Percentiles rank a stretch among this genome's conserved stretches.
These are phyloP conservation scores for Rhodosporidiobolus sp. DNA, from an alignment of 768 basidiomycete genomes.

Conservation along the genomic window DNA sequence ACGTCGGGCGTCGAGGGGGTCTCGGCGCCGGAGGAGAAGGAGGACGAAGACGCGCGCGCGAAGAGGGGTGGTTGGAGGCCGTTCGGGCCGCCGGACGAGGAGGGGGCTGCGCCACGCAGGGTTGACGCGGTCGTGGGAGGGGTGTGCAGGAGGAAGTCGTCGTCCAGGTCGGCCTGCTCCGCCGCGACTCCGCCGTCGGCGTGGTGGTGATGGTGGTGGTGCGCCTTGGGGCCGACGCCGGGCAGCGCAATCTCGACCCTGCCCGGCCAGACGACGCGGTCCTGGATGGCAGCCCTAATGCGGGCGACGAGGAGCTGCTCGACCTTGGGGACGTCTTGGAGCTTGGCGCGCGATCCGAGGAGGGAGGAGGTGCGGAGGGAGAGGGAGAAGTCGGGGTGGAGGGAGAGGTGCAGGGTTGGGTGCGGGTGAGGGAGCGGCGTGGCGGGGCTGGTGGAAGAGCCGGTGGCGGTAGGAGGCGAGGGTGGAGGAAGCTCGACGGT, in stretches of 20 bases:
- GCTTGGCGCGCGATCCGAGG: slow-evolving; percentile 93
- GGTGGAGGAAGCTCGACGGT: slow-evolving; percentile 61
- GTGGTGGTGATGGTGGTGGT: slow-evolving; percentile 3
- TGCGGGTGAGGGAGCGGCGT: slow-evolving; percentile 38
- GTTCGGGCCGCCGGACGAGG: too few relatives aligned
- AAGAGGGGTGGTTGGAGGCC: too few relatives aligned
- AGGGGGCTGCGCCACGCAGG: too few relatives aligned
- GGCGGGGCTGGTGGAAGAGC: slow-evolving; percentile 3
- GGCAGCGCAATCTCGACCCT: slow-evolving; percentile 32
- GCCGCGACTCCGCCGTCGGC: not conserved
- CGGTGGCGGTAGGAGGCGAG: slow-evolving; percentile 1
- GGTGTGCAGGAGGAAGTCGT: slow-evolving; percentile 3
- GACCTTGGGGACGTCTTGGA: slow-evolving; percentile 94
- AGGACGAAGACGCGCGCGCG: too few relatives aligned
- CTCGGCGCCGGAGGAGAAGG: too few relatives aligned
- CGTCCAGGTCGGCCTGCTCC: not conserved
- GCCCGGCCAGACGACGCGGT: slow-evolving; percentile 37
- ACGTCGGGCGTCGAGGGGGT: not conserved
- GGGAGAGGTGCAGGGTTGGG: slow-evolving; percentile 67
- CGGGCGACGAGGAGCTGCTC: slow-evolving; percentile 90
- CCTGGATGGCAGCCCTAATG: slow-evolving; percentile 59
- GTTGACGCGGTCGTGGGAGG: not conserved
- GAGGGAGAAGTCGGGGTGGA: slow-evolving; percentile 82
- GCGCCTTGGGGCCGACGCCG: not conserved
- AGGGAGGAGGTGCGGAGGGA: slow-evolving; percentile 83